phyloP scores from a whole-genome alignment of 108 stramenopile genomes.

The Cyclotella atomus region DNA sequence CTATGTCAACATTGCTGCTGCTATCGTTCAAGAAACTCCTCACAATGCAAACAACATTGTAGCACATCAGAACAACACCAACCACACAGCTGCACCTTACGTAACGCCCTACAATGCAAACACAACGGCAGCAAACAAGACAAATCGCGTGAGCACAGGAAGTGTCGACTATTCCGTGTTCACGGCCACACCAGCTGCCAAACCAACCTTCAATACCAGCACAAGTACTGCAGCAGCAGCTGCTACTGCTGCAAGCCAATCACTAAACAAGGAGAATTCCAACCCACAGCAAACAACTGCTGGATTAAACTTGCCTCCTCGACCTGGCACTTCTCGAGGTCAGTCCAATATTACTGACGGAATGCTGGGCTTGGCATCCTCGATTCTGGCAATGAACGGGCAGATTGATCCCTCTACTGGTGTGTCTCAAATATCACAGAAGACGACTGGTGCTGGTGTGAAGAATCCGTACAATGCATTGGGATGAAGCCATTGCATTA shows the following conservation, averaged over 20 bases:
- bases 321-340: slow-evolving; percentile 38
- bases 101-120: slow-evolving; percentile 1
- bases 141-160: neutral
- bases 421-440: too few relatives aligned
- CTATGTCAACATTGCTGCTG: neutral
- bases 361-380: neutral
- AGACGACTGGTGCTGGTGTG: slow-evolving; percentile 22
- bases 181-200: neutral
- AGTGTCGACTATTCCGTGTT: neutral
- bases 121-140: neutral
- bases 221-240: neutral
- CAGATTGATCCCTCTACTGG: neutral
- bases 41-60: neutral
- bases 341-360: neutral
- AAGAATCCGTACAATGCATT: slow-evolving; percentile 41
- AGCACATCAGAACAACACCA: neutral
- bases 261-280: slow-evolving; percentile 5
- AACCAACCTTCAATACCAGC: neutral
- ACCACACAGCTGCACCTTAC: neutral
- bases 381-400: slow-evolving; percentile 5
- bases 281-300: slow-evolving; percentile 8
- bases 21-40: neutral
- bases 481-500: neutral
- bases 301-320: slow-evolving; percentile 32
- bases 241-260: neutral